Evolutionary conservation across 805 yeast genomes (phyloP).

Genomic region (Candida maesae): DNA sequence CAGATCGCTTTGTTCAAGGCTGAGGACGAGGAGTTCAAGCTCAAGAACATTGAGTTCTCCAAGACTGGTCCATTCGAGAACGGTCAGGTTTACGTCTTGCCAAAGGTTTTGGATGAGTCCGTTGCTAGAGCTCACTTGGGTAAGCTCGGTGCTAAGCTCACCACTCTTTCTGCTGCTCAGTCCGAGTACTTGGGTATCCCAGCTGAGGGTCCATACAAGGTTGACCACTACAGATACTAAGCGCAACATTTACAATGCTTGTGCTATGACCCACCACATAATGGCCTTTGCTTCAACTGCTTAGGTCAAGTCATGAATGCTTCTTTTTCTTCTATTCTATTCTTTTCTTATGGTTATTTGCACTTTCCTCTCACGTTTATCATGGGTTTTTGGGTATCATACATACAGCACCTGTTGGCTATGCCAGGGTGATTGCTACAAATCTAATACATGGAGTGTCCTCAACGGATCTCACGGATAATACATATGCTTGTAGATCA

Average conservation of each 20-base stretch:
- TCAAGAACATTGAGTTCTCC: conserved; percentile 81
- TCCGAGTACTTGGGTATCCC: conserved; percentile 93
- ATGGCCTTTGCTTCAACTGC: conserved; percentile 5
- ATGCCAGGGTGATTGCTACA: conserved; percentile 1
- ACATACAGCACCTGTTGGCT: not conserved
- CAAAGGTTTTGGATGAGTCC: conserved; percentile 97
- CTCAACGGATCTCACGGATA: conserved; percentile 3
- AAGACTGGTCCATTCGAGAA: conserved; percentile 86
- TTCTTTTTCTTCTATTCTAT: conserved; percentile 1
- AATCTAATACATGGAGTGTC: conserved; percentile 2
- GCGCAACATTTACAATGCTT: conserved; percentile 2
- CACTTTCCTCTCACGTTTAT: conserved; percentile 1
- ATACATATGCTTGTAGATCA: not conserved
- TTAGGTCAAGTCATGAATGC: conserved; percentile 1
- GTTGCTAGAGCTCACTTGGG: conserved; percentile 96
- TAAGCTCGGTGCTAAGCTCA: conserved; percentile 88
- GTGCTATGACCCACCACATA: not conserved
- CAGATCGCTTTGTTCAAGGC: conserved; percentile 97
- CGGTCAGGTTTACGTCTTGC: conserved; percentile 88
- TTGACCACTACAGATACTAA: conserved; percentile 97
- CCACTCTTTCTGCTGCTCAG: conserved; percentile 73
- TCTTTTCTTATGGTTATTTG: conserved; percentile 3
- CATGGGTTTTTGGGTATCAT: conserved; percentile 2
- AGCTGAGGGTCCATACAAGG: conserved; percentile 93
- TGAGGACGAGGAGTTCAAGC: conserved; percentile 73